Percentiles rank a stretch among this genome's conserved stretches.
These are phyloP conservation scores for Medakamo hakoo DNA, from an alignment of 139 green algal genomes.

Conservation along the genomic window DNA sequence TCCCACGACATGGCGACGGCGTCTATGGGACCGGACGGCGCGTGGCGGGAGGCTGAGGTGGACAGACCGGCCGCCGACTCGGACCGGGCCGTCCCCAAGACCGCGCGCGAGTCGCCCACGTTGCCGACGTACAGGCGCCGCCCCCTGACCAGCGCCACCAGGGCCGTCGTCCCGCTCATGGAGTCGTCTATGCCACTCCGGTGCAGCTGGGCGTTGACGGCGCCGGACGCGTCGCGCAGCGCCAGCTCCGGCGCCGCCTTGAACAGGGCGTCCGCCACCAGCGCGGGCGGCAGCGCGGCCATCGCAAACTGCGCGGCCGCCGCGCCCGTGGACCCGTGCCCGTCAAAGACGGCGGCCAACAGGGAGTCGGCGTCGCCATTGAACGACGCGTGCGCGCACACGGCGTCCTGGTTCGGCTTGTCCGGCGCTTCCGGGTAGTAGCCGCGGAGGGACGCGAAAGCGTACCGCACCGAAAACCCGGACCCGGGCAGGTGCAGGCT, in stretches of 20 bases:
- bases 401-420: constrained; percentile 84
- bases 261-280: constrained; percentile 19
- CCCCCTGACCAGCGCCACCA: constrained; percentile 47
- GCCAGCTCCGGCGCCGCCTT: constrained; percentile 15
- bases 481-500: constrained; percentile 23
- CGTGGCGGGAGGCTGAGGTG: no score
- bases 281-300: constrained; percentile 25
- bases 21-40: background rate
- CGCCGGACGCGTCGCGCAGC: constrained; percentile 43
- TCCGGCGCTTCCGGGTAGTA: constrained; percentile 74
- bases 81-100: constrained; percentile 29
- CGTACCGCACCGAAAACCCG: constrained; percentile 45
- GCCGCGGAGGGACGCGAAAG: constrained; percentile 63
- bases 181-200: constrained; percentile 33
- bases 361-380: constrained; percentile 37
- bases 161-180: constrained; percentile 73
- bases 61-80: constrained; percentile 20
- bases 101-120: constrained; percentile 79
- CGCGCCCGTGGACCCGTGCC: constrained; percentile 57
- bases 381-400: constrained; percentile 44
- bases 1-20: constrained; percentile 39
- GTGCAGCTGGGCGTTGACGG: constrained; percentile 67
- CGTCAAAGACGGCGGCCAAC: constrained; percentile 78
- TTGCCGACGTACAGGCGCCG: constrained; percentile 63
- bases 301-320: constrained; percentile 55